Evolutionary conservation across 805 yeast genomes (phyloP).

Genomic region (Saccharomycopsis sp.): DNA sequence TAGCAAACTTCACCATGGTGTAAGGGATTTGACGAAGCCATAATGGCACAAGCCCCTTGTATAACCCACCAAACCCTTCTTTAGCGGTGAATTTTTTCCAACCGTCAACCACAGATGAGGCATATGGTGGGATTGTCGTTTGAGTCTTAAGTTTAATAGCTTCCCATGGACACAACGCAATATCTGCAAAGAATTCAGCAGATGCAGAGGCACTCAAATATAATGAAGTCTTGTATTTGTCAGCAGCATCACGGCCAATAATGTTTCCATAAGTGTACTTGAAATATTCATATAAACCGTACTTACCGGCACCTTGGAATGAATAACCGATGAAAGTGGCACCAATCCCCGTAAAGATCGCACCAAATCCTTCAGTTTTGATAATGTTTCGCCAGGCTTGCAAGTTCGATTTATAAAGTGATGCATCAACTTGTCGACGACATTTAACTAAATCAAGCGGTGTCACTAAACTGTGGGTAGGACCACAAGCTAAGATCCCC

Average conservation of each 20-base stretch:
- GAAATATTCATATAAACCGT: constrained; percentile 90
- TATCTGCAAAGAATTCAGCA: constrained; percentile 91
- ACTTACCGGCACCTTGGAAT: constrained; percentile 95
- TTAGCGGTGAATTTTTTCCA: constrained; percentile 54
- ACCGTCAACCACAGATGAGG: constrained; percentile 57
- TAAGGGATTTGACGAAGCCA: constrained; percentile 99
- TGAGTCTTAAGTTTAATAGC: constrained; percentile 93
- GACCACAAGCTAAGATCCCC: constrained; percentile 91
- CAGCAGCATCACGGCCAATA: constrained; percentile 57
- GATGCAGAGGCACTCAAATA: constrained; percentile 83
- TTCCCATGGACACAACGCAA: constrained; percentile 88
- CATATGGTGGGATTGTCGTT: constrained; percentile 85
- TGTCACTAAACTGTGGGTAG: constrained; percentile 89
- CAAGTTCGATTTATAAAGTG: constrained; percentile 64
- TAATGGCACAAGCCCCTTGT: constrained; percentile 84
- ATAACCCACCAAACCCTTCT: constrained; percentile 70
- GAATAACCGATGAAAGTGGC: constrained; percentile 93
- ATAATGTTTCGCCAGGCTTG: constrained; percentile 79
- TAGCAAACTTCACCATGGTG: constrained; percentile 94
- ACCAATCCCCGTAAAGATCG: constrained; percentile 80
- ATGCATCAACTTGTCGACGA: constrained; percentile 80
- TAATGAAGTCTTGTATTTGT: constrained; percentile 62
- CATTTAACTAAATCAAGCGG: constrained; percentile 93
- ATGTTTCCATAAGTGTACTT: constrained; percentile 67
- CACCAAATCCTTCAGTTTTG: constrained; percentile 64